Evolutionary conservation across 2,329 filamentous ascomycete species (phyloP).

Genomic region (Botrytis paeoniae): DNA sequence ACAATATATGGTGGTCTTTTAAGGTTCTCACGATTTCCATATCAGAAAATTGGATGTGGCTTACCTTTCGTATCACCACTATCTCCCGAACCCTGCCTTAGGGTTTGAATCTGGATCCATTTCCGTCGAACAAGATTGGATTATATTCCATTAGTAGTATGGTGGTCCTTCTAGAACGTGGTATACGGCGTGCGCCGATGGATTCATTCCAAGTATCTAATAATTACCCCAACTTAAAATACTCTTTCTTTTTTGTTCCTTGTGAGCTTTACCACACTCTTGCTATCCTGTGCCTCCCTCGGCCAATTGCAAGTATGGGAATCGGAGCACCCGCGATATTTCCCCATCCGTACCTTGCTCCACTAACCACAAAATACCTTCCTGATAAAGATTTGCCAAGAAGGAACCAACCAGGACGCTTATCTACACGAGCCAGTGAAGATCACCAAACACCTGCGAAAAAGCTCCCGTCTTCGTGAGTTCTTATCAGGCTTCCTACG

Average conservation of each 20-base stretch:
- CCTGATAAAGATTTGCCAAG: constrained; percentile 18
- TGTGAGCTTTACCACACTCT: neutral
- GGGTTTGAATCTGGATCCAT: neutral
- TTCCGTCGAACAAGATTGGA: neutral
- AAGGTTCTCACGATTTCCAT: constrained; percentile 3
- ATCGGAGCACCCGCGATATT: constrained; percentile 7
- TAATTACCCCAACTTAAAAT: constrained; percentile 2
- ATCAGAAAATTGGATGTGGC: constrained; percentile 5
- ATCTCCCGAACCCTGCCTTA: neutral
- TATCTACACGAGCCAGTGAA: constrained; percentile 18
- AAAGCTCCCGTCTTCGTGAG: neutral
- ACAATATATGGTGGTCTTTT: neutral
- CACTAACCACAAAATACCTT: constrained; percentile 15
- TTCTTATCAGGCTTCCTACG: constrained; percentile 17
- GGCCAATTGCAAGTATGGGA: constrained; percentile 9
- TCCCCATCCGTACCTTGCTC: constrained; percentile 8
- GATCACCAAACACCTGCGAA: neutral
- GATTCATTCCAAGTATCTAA: neutral
- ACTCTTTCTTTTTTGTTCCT: neutral
- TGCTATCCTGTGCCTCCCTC: constrained; percentile 2
- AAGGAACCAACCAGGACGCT: constrained; percentile 12
- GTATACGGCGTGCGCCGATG: constrained; percentile 14
- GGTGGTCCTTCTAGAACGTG: neutral
- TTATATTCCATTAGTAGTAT: neutral
- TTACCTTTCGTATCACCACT: constrained; percentile 5